A percentile compares a stretch with the other conserved stretches of the same genome.
phyloP scores from a whole-genome alignment of 23 red algal genomes.

The Agarophyton chilense region DNA sequence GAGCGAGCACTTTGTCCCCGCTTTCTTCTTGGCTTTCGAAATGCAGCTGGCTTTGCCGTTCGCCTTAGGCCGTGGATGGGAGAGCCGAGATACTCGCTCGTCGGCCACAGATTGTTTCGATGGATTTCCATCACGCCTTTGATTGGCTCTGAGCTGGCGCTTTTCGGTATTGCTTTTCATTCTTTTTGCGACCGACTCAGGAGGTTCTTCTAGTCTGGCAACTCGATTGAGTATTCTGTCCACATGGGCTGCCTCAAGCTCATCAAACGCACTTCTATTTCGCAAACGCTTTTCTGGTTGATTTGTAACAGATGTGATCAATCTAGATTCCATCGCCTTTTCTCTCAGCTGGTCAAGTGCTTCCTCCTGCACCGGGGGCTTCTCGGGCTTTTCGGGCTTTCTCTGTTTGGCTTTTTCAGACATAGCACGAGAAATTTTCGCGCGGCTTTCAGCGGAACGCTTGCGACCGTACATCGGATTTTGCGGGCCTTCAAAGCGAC shows the following conservation, averaged over 20 bases:
- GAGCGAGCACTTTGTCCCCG: background rate
- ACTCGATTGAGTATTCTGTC: conserved; percentile 39
- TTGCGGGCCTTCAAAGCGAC: conserved; percentile 31
- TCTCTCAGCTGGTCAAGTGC: conserved; percentile 20
- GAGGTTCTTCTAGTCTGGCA: conserved; percentile 9
- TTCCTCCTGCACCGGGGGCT: background rate
- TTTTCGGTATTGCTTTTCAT: conserved; percentile 5
- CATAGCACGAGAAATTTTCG: conserved; percentile 53
- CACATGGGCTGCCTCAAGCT: conserved; percentile 2
- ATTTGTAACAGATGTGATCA: conserved; percentile 14
- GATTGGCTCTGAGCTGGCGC: background rate
- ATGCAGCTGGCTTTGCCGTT: background rate
- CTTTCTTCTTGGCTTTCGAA: background rate
- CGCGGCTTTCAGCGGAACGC: conserved; percentile 25
- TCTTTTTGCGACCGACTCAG: background rate
- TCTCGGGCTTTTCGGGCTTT: background rate
- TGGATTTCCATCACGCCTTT: background rate
- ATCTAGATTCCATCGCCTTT: background rate
- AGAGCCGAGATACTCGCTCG: background rate
- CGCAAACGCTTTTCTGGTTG: background rate
- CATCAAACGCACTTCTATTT: background rate
- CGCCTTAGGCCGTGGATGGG: background rate
- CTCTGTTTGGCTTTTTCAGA: background rate
- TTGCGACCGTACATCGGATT: conserved; percentile 70
- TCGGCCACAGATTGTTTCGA: background rate